Evolutionary conservation across 352 stramenopile species (phyloP).

Genomic region (Thalassiosira delicatula): DNA sequence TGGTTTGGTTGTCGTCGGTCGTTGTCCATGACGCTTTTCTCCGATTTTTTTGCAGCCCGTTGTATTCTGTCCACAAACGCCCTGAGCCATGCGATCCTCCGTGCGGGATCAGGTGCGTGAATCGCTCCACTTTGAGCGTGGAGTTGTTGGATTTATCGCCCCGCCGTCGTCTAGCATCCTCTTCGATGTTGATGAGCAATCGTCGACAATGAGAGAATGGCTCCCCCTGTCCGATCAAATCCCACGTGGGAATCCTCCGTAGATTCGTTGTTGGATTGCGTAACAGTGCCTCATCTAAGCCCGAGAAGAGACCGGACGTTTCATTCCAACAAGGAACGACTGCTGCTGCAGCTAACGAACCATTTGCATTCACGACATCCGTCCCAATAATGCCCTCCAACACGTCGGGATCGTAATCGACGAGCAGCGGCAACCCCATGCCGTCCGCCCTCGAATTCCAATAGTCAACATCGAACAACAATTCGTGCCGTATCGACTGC

Average conservation of each 20-base stretch:
- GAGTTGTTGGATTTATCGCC: neutral
- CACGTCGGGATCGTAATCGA: constrained; percentile 30
- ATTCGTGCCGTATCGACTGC: constrained; percentile 61
- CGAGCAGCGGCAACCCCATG: constrained; percentile 31
- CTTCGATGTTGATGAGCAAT: neutral
- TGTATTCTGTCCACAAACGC: constrained; percentile 69
- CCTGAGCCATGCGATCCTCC: constrained; percentile 64
- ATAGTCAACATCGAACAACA: constrained; percentile 75
- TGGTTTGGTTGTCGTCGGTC: neutral
- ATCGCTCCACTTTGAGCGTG: neutral
- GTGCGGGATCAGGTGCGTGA: constrained; percentile 58
- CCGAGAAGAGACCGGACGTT: constrained; percentile 31
- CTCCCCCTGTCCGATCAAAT: constrained; percentile 14
- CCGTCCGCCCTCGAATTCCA: constrained; percentile 65
- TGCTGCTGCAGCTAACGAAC: neutral
- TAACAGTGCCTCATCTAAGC: constrained; percentile 38
- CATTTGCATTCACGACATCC: neutral
- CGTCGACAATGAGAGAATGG: constrained; percentile 20
- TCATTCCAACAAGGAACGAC: constrained; percentile 44
- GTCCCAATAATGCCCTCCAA: constrained; percentile 21
- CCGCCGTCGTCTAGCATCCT: too few relatives aligned
- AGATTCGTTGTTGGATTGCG: constrained; percentile 26
- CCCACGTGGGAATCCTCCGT: constrained; percentile 13
- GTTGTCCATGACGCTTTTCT: too few relatives aligned
- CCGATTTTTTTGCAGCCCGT: constrained; percentile 27